Base-by-base conservation (phyloP, 805 yeast genomes). In the Ogataea pignaliae region DNA sequence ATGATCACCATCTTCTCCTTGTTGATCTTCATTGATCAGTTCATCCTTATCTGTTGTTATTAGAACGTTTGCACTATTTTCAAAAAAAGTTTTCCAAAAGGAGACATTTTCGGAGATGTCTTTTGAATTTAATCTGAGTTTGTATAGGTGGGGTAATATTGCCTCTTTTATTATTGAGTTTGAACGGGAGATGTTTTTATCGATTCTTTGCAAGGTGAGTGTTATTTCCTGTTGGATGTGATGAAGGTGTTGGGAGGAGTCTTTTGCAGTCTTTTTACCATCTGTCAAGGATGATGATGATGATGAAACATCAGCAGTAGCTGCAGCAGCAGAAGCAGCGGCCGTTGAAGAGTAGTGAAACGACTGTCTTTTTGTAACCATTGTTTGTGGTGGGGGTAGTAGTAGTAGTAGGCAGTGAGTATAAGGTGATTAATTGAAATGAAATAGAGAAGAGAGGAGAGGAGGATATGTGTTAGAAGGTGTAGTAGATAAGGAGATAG, bases 41-140 rank as follows among this genome's bases (percentile, higher is more conserved):
- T 50, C 50, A 28, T 36, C 37, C 34, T 49, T 50, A 35, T 51
- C 55, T 11, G 57, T 53, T 2, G 54, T 52, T 16, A 63, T 57
- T 36, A 57, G 62, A 29, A 59, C 67, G 41, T 61, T 56, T 2
- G 68, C 66, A 21, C 65, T 64, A 45, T 61, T 61, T 41, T 88
- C 95, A 54, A 88, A 77, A 63, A 88, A 83, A 29, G 75, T 75
- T 57, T 86, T 86, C 83, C 95, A 82, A 63, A 87, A 86, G 44
- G 76, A 75, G 7, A 79, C 81, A 43, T 82, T 82, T 29, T 71
- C 65, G 83, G 88, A 81, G 3, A 86, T 78, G 29, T 75, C 70
- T 35, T 71, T 75, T 12, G 88, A 78, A 34, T 76, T 75, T 12
- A 59, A 55, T 15, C 83, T 77, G 56, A 85, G 87, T 37, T 71